Evolutionary conservation across 768 basidiomycete genomes (phyloP), one percentile per base, ranked within the genome.

Genomic region (Rhodotorula babjevae): DNA sequence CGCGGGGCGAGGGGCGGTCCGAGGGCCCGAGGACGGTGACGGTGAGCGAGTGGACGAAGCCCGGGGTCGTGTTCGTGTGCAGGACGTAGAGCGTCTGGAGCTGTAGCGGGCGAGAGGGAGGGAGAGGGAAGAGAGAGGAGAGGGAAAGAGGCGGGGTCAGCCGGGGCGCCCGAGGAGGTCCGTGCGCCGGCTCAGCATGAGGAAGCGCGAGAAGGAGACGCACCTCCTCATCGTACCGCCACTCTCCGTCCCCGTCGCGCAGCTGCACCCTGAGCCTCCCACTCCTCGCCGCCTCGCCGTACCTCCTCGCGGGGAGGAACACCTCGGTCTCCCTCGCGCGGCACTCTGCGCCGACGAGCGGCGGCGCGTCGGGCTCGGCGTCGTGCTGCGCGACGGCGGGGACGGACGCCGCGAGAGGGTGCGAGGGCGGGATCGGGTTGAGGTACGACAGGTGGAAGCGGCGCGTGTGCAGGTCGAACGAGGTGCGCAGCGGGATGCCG

Each of bases 81-180:
- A 88, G 84, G 74, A 93, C 81, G 76, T 87, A 91, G 66, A 94
- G 81, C 2, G 92, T 92, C 81, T 93, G 92, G 49, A 85, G 83
- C 42, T 78, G 67, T 27, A 40, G 29, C 0, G 62, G 5, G 21
- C 15, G 23, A 14, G 46, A 12, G 27, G 15, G 25, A n/a, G 8
- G 23, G 47, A 31, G 19, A 21, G 25, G 12, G n/a, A n/a, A 55
- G 27, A 6, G 49, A 18, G 14, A 36, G 5, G 36, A 36, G 36
- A 36, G 4, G 36, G n/a, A n/a, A n/a, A n/a, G n/a, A n/a, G n/a
- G n/a, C n/a, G n/a, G n/a, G n/a, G n/a, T n/a, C n/a, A n/a, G n/a
- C n/a, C n/a, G n/a, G n/a, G n/a, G n/a, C n/a, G n/a, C n/a, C n/a
- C n/a, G n/a, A n/a, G n/a, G n/a, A n/a, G n/a, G n/a, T n/a, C n/a